These are phyloP conservation scores for Colletotrichum lini DNA, from an alignment of 2,329 filamentous ascomycete species.

Conservation along the genomic window DNA sequence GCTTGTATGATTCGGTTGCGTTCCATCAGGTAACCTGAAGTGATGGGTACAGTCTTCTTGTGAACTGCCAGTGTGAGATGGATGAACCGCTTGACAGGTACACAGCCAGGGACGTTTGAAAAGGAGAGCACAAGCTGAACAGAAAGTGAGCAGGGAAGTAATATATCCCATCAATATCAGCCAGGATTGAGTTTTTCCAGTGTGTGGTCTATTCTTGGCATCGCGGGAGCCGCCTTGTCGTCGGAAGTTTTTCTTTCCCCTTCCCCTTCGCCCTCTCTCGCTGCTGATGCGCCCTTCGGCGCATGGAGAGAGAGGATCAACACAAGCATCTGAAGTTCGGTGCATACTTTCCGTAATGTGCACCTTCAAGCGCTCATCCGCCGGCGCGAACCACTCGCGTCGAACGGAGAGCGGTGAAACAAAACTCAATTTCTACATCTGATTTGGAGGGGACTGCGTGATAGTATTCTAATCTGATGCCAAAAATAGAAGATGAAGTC, in stretches of 20 bases:
- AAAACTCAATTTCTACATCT: neutral
- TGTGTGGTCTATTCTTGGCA: constrained; percentile 4
- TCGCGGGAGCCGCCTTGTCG: neutral
- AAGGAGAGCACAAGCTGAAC: fast-evolving
- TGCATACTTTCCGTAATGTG: neutral
- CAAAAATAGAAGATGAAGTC: no score
- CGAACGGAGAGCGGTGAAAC: neutral
- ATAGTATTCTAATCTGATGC: neutral
- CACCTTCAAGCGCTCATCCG: neutral
- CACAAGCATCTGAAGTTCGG: neutral
- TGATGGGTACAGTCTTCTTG: neutral
- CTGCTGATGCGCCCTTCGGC: neutral
- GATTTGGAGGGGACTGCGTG: neutral
- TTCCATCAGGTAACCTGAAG: neutral
- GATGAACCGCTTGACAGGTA: no score
- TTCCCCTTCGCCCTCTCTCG: neutral
- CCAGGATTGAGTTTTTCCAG: neutral
- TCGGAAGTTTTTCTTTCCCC: neutral
- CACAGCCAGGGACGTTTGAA: no score
- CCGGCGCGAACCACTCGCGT: neutral
- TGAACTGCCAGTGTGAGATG: neutral
- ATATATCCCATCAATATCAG: neutral
- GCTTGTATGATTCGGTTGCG: neutral
- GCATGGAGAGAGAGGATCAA: neutral
- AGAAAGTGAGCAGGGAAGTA: no score